Evolutionary conservation across 139 green algal species (phyloP), one percentile per base, ranked within the genome.

Genomic region (Micractinium sp.): DNA sequence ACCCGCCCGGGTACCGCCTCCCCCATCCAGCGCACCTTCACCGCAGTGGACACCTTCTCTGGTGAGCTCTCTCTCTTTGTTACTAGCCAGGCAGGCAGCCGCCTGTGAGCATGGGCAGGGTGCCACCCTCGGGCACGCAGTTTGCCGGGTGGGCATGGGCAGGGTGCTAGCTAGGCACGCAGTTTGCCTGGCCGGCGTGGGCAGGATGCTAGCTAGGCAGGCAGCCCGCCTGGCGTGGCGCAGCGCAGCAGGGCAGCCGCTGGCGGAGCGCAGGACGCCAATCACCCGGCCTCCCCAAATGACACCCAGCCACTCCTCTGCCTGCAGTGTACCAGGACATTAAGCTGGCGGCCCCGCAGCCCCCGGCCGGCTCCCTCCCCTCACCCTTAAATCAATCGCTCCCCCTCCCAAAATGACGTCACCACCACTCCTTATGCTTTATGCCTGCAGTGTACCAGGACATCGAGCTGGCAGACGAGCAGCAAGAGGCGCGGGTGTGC

Each of bases 1-100:
- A 95, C 91, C 0, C 87, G 94, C 0, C 95, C 95, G 0, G 92
- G 91, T 85, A 97, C 93, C 15, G 94, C 95, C n/a, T 96, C 92
- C 19, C 97, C 97, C 88, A 98, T 99, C 66, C 97, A 99, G 92
- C 92, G 95, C 69, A 96, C 95, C 2, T 99, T 99, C 92, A 97
- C 96, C 0, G 96, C 94, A 0, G 94, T 98, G 3, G 96, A 99
- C 33, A 89, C 92, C 0, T 98, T 99, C 90, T 92, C 85, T 18
- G 93, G 94, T 66, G 41, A 73, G 87, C 86, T 86, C 9, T 27
- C 35, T 5, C 78, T 67, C 35, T 18, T 7, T 19, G n/a, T 9
- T 53, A 20, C 31, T 13, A 60, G 75, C 15, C 14, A 9, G 47
- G 75, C 16, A 81, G 75, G 16, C 35, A 31, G 19, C 5, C 75